Evolutionary conservation across 2,329 filamentous ascomycete genomes (phyloP), one percentile per base, ranked within the genome.

Genomic region (Microcyclospora pomicola): DNA sequence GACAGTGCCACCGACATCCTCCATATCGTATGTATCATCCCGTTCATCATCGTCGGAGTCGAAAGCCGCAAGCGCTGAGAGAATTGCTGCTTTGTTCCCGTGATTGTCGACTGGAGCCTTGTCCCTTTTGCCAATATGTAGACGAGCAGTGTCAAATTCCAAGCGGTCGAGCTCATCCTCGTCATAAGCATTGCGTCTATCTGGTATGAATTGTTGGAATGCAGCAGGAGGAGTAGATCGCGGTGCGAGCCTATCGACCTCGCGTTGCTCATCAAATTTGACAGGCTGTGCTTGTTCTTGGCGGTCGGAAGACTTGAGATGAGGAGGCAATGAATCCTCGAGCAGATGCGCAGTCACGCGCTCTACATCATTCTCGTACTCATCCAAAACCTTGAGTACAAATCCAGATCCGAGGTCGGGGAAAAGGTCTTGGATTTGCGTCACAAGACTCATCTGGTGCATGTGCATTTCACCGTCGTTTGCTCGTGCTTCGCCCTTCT

Each of bases 41-140:
- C 86, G 75, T 63, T 98, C 91, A 57, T 98, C 91, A 48, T 96
- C 91, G 50, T 96, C 88, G 0, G 80, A 80, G 61, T 96, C 87
- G 49, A 96, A 95, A 1, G 80, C 73, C 12, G 85, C 84, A 2
- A 96, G 73, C 0, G 88, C 88, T 2, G 87, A 83, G 15, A 94
- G 65, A 49, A 95, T 94, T 9, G 85, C 80, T 0, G 85, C 83
- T 62, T 92, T 94, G 50, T 78, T 77, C 4, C 19, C 19, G 7
- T 24, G 19, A 2, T 80, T 74, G 3, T 78, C 75, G 35, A 75
- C 71, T 53, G 88, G 82, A n/a, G 82, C 80, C 2, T 76, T 84
- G 41, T 68, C 66, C 37, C 45, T 72, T 49, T 87, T 86, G 41
- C 88, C 91, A 49, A 92, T 78, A 49, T 86, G 84, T 0, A 96